These are phyloP conservation scores for Bombardia bombarda DNA, from an alignment of 495 filamentous ascomycete genomes.

Conservation along the genomic window DNA sequence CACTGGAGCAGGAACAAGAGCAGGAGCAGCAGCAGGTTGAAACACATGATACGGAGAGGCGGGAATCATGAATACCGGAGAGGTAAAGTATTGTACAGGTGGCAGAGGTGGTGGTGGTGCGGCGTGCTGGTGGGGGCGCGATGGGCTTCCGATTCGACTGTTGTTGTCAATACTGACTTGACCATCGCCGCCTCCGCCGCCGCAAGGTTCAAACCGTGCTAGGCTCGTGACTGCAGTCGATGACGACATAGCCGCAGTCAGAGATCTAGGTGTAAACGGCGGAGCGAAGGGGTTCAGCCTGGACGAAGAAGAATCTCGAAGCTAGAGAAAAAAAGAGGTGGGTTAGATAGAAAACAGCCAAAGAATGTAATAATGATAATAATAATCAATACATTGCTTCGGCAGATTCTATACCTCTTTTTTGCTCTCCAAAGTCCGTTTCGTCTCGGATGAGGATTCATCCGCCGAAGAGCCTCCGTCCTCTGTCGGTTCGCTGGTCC, in stretches of 20 bases:
- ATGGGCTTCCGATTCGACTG: constrained; percentile 2
- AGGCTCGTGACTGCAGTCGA: constrained; percentile 7
- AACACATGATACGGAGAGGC: constrained; percentile 10
- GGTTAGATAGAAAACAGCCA: constrained; percentile 35
- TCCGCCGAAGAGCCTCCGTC: constrained; percentile 1
- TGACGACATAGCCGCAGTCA: constrained; percentile 2
- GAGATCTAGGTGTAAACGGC: constrained; percentile 43
- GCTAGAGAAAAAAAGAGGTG: constrained; percentile 17
- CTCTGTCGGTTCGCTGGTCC: background rate
- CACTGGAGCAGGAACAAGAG: too few relatives aligned
- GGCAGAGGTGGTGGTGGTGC: too few relatives aligned
- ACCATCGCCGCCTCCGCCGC: constrained; percentile 3
- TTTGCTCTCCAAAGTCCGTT: constrained; percentile 26
- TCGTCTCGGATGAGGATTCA: constrained; percentile 15
- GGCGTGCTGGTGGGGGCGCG: constrained; percentile 2
- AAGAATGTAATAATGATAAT: constrained; percentile 27
- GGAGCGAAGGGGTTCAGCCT: constrained; percentile 48
- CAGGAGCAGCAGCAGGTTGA: background rate
- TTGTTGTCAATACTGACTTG: background rate
- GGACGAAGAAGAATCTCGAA: constrained; percentile 41
- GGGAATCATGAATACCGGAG: constrained; percentile 13
- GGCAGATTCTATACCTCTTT: constrained; percentile 42
- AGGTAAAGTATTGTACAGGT: constrained; percentile 11
- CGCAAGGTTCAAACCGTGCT: constrained; percentile 5
- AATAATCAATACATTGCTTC: constrained; percentile 37